A percentile compares a stretch with the other conserved stretches of the same genome.
phyloP scores from a whole-genome alignment of 352 stramenopile species.

The Pythium biforme region DNA sequence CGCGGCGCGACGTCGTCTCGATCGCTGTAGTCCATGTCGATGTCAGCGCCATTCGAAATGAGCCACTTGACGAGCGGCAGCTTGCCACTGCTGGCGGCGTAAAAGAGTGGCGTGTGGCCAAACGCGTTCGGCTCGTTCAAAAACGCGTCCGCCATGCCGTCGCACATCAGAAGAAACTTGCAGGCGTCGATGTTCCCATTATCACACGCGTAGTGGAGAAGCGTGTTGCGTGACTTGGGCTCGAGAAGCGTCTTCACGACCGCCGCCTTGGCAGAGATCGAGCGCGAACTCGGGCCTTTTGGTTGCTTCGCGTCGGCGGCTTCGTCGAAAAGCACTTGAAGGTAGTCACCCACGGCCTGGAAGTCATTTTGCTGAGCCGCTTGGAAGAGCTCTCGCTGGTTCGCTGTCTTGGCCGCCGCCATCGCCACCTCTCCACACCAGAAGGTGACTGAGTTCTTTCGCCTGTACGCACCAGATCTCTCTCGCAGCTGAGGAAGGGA shows the following conservation, averaged over 20 bases:
- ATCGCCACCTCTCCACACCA: not conserved
- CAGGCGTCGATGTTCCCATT: constrained; percentile 82
- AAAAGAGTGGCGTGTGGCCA: constrained; percentile 78
- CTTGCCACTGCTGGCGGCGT: constrained; percentile 68
- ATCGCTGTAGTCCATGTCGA: constrained; percentile 81
- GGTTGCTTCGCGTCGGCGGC: constrained; percentile 13
- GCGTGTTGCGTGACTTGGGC: constrained; percentile 64
- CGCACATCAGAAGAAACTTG: constrained; percentile 77
- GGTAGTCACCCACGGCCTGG: constrained; percentile 49
- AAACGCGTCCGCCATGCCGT: constrained; percentile 52
- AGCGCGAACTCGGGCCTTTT: constrained; percentile 4
- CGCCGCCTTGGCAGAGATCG: constrained; percentile 7
- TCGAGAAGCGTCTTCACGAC: constrained; percentile 51
- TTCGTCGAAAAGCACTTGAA: constrained; percentile 52
- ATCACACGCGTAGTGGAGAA: constrained; percentile 80
- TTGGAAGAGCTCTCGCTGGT: constrained; percentile 68
- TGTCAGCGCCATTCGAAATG: constrained; percentile 80
- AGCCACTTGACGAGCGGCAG: constrained; percentile 82
- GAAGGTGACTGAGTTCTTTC: constrained; percentile 3
- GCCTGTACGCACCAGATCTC: not conserved
- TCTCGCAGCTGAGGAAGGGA: not conserved
- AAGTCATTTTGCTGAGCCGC: constrained; percentile 71
- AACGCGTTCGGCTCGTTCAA: constrained; percentile 79
- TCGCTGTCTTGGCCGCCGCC: constrained; percentile 23
- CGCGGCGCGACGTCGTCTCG: constrained; percentile 43